Evolutionary conservation across 2,329 filamentous ascomycete genomes (phyloP), one percentile per base, ranked within the genome.

Genomic region (Penicillium occitanis): DNA sequence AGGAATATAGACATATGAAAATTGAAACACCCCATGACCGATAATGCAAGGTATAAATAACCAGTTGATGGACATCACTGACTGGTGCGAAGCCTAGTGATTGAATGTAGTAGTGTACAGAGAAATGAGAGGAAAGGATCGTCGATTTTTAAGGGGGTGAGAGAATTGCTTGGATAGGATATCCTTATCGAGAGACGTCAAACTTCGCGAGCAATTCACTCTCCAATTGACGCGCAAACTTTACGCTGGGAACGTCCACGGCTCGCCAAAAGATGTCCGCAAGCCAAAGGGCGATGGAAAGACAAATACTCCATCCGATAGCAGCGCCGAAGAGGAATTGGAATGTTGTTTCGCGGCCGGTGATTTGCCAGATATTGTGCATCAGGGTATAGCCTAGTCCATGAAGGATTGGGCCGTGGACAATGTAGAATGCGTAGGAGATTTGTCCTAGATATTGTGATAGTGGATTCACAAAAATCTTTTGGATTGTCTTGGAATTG

Each of bases 241-340:
- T 80, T 7, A 86, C 78, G 71, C 82, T 79, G 1, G 81, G 82
- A 3, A 78, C 74, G 73, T 89, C 87, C 5, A 89, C 79, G 1
- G 75, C 75, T 33, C 86, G 80, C 84, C 85, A 88, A 70, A 88
- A 88, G 3, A 89, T 65, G 73, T 89, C 87, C 1, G 84, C 83
- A 5, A 81, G 78, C 81, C 85, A 88, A 5, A 88, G 77, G 0
- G 83, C 74, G 33, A 80, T 64, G 6, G 75, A 71, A 3, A 81
- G 69, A 64, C 78, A 79, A 46, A 80, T 73, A 35, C 73, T 42
- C 73, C 78, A 80, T 19, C 78, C 77, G 35, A 80, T 72, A 6
- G 79, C 63, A 59, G 79, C 79, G 1, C 77, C 79, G 17, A 77
- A 61, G 57, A 78, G 76, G 66, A 79, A 81, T 61, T 77, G 74